Evolutionary conservation across 768 basidiomycete species (phyloP), one percentile per base, ranked within the genome.

Genomic region (Lactarius tabidus): DNA sequence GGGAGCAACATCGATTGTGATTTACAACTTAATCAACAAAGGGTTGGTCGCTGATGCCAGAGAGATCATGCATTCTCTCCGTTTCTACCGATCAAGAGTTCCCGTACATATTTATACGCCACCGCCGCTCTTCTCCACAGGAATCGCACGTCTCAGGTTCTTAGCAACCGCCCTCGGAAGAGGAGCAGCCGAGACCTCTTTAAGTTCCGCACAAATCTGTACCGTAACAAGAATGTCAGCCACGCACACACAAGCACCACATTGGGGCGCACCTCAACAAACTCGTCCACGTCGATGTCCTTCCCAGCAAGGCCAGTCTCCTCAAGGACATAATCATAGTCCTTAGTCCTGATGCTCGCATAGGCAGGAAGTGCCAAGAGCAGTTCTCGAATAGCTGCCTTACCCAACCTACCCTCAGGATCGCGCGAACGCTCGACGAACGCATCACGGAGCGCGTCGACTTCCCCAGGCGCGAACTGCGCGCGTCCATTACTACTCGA

Each of bases 231-330:
- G 1, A 64, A 4, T 20, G 31, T 59, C 36, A 60, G 41, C 20
- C 66, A 55, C 33, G 59, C 55, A 23, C 29, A 38, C 51, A n/a
- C 45, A 45, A 45, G 59, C 33, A 23, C 18, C 18, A 31, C 23
- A 26, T 31, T 8, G 8, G 18, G 65, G 63, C 86, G 17, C 68
- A 91, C 91, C 84, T 95, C 93, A 57, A 95, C 79, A 74, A 95
- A 95, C 72, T 92, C 91, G 68, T 95, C 90, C 71, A 93, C 86
- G 67, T 87, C 85, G 55, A 97, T 76, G 31, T 82, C 81, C 33
- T 76, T 75, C 26, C 76, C 75, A 57, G 78, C 76, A 74, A 91
- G 85, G 4, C 91, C 94, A 66, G 89, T 87, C 73, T 90, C 87
- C 62, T 82, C 81, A 59, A 95, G 80, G 1, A 93, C 91, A 72